phyloP scores from a whole-genome alignment of 495 filamentous ascomycete genomes.

The Parachaetomium inaequale region DNA sequence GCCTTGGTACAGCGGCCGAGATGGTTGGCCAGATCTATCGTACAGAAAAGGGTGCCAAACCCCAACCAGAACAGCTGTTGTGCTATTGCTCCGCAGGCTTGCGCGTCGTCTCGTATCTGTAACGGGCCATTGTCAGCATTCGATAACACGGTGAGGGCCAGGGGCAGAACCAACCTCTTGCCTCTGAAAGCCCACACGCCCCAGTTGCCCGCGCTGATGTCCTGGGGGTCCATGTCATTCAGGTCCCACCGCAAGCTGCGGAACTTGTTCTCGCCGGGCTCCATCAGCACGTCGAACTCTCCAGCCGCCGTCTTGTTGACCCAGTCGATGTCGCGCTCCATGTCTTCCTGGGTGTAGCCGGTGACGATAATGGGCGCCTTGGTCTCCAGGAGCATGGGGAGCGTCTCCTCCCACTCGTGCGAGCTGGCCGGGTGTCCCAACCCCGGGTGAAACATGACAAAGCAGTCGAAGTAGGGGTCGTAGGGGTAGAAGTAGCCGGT shows the following conservation, averaged over 20 bases:
- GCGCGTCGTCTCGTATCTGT: conserved; percentile 60
- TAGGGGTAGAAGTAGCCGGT: conserved; percentile 84
- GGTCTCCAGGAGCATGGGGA: conserved; percentile 86
- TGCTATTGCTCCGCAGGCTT: conserved; percentile 40
- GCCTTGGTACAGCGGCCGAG: conserved; percentile 7
- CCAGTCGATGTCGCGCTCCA: conserved; percentile 87
- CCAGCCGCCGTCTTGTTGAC: conserved; percentile 76
- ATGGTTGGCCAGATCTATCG: neutral
- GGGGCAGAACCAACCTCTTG: conserved; percentile 70
- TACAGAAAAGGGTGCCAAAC: neutral
- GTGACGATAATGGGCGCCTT: conserved; percentile 92
- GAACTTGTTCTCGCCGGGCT: conserved; percentile 92
- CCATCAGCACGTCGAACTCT: conserved; percentile 86
- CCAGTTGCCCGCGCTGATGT: conserved; percentile 94
- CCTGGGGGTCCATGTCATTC: conserved; percentile 91
- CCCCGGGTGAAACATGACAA: conserved; percentile 94
- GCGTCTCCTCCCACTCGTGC: conserved; percentile 87
- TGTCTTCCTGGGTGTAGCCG: conserved; percentile 92
- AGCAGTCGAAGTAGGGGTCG: conserved; percentile 96
- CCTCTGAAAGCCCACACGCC: conserved; percentile 94
- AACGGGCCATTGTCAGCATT: conserved; percentile 31
- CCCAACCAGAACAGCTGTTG: neutral
- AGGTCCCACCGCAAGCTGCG: conserved; percentile 95
- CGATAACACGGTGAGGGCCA: neutral
- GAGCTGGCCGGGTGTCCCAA: conserved; percentile 88